phyloP scores from a whole-genome alignment of 2,329 filamentous ascomycete species.

The Trichoderma asperellum region DNA sequence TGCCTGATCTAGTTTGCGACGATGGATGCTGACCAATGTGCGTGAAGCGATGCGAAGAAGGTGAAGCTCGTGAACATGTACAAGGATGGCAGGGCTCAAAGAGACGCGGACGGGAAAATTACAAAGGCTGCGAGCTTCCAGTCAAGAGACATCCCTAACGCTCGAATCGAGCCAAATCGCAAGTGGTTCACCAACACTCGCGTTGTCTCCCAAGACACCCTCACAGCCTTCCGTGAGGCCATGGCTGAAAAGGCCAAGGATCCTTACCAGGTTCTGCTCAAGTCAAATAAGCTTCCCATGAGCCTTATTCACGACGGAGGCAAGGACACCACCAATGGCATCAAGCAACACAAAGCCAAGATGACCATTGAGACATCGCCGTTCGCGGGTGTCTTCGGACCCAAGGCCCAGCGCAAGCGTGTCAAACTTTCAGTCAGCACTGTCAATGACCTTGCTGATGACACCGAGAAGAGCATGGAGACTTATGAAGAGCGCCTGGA shows the following conservation, averaged over 20 bases:
- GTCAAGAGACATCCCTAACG: conserved; percentile 77
- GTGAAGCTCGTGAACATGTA: conserved; percentile 87
- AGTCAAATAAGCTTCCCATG: conserved; percentile 97
- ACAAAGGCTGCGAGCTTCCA: conserved; percentile 84
- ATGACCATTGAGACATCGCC: conserved; percentile 87
- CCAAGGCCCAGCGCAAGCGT: conserved; percentile 89
- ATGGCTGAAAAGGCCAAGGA: conserved; percentile 89
- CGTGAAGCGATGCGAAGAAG: conserved; percentile 71
- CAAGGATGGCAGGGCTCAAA: conserved; percentile 81
- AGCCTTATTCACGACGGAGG: conserved; percentile 82
- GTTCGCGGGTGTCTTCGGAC: conserved; percentile 87
- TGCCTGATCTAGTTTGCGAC: neutral
- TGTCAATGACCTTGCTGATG: conserved; percentile 79
- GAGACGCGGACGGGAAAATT: conserved; percentile 83
- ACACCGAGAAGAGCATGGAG: conserved; percentile 79
- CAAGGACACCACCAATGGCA: conserved; percentile 71
- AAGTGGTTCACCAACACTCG: conserved; percentile 98
- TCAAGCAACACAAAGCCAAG: conserved; percentile 93
- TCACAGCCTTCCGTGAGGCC: conserved; percentile 85
- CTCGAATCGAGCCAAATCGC: conserved; percentile 90
- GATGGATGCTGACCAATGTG: conserved; percentile 2
- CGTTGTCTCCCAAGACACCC: conserved; percentile 83
- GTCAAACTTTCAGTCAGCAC: conserved; percentile 85
- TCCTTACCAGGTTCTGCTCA: conserved; percentile 92
- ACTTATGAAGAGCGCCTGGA: conserved; percentile 80